Percentiles rank a stretch among this genome's conserved stretches.
Conservation (phyloP, 2,329 filamentous ascomycete species). For the Fusarium sp. region DNA sequence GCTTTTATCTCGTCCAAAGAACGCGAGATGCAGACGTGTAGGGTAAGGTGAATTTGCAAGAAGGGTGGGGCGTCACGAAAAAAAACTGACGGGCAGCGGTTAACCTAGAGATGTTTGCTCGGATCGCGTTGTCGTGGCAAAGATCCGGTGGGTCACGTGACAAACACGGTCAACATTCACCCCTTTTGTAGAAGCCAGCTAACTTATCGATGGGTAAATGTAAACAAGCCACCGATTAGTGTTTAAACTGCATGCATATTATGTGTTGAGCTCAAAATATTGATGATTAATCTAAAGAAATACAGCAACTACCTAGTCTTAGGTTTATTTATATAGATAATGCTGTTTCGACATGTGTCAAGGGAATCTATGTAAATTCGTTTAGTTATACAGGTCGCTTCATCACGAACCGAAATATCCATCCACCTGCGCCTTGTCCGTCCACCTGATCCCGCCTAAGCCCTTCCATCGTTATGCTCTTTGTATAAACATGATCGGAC, state of each 20-base stretch:
- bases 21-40: conserved; percentile 39
- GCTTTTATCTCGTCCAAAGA: conserved; percentile 26
- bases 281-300: conserved; percentile 27
- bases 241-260: not conserved
- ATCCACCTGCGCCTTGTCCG: conserved; percentile 17
- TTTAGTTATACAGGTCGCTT: conserved; percentile 37
- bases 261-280: not conserved
- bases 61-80: conserved; percentile 46
- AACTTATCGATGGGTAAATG: not conserved
- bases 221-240: not conserved
- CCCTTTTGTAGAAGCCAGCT: not conserved
- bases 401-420: conserved; percentile 15
- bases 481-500: not conserved
- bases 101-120: conserved; percentile 27
- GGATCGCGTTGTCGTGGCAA: conserved; percentile 25
- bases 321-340: not conserved
- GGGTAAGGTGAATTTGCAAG: conserved; percentile 40
- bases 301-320: conserved; percentile 2
- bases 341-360: conserved; percentile 35
- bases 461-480: not conserved
- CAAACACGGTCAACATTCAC: conserved; percentile 17
- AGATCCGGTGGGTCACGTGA: conserved; percentile 20
- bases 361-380: conserved; percentile 39
- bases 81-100: conserved; percentile 42
- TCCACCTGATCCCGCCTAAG: conserved; percentile 8